Evolutionary conservation across 768 basidiomycete genomes (phyloP).

Genomic region (Tulasnella sp.): DNA sequence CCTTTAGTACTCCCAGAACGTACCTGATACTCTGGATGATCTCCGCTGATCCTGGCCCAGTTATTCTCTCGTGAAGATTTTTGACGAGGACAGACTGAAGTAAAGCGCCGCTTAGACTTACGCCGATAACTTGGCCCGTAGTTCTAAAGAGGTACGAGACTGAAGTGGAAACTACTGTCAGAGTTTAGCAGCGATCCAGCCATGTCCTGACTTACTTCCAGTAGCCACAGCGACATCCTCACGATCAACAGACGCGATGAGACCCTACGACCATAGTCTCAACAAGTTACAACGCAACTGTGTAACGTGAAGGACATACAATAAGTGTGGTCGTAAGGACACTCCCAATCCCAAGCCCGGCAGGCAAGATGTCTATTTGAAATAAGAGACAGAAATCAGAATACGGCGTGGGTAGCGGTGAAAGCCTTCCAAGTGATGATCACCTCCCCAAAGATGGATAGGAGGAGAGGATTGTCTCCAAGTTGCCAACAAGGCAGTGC

Average conservation of each 20-base stretch:
- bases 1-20: too few relatives aligned
- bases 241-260: slow-evolving; percentile 72
- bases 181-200: background rate
- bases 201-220: slow-evolving; percentile 56
- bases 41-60: slow-evolving; percentile 60
- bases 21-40: slow-evolving; percentile 30
- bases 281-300: slow-evolving; percentile 7
- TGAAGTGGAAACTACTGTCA: slow-evolving; percentile 27
- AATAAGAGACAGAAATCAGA: too few relatives aligned
- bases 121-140: slow-evolving; percentile 91
- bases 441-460: slow-evolving; percentile 48
- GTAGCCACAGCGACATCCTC: slow-evolving; percentile 83
- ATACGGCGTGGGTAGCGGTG: too few relatives aligned
- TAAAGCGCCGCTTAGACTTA: slow-evolving; percentile 75
- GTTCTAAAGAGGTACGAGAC: slow-evolving; percentile 92
- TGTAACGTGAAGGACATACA: slow-evolving; percentile 29
- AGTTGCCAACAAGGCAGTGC: slow-evolving; percentile 46
- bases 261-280: slow-evolving; percentile 44
- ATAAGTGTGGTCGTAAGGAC: slow-evolving; percentile 80
- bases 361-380: slow-evolving; percentile 56
- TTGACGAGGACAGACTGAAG: slow-evolving; percentile 67
- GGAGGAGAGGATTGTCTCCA: slow-evolving; percentile 59
- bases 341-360: slow-evolving; percentile 79
- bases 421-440: too few relatives aligned
- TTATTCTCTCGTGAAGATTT: slow-evolving; percentile 63